Evolutionary conservation across 805 yeast species (phyloP).

Genomic region (Isabelozyma gotoi): DNA sequence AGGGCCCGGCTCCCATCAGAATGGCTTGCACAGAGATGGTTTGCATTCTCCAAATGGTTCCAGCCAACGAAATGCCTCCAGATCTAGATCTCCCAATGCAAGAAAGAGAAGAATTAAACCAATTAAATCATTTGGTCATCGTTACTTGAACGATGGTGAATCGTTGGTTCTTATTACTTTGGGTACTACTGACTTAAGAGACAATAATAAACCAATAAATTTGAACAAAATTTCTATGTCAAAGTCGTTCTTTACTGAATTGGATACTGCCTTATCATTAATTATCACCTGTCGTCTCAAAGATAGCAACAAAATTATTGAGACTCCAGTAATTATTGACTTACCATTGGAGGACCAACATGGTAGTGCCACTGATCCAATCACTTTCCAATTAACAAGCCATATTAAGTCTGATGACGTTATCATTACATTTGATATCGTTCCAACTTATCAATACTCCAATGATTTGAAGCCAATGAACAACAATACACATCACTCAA

Average conservation of each 20-base stretch:
- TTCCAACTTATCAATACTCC: slow-evolving; percentile 76
- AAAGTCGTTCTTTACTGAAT: slow-evolving; percentile 74
- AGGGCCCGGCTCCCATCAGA: not conserved
- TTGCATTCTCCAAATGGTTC: slow-evolving; percentile 1
- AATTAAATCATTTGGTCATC: slow-evolving; percentile 83
- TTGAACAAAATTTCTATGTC: slow-evolving; percentile 74
- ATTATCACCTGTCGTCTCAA: slow-evolving; percentile 48
- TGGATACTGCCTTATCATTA: slow-evolving; percentile 84
- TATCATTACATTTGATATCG: slow-evolving; percentile 74
- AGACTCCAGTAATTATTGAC: slow-evolving; percentile 65
- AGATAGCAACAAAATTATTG: slow-evolving; percentile 29
- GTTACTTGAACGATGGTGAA: slow-evolving; percentile 62
- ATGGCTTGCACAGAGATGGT: not conserved
- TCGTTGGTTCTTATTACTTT: slow-evolving; percentile 76
- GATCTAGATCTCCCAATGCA: slow-evolving; percentile 23
- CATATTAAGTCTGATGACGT: slow-evolving; percentile 50
- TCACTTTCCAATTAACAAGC: slow-evolving; percentile 62
- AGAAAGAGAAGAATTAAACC: slow-evolving; percentile 41
- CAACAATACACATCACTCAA: not conserved
- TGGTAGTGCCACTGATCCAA: slow-evolving; percentile 68
- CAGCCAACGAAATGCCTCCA: slow-evolving; percentile 3
- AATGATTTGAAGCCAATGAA: slow-evolving; percentile 12
- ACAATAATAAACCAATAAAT: slow-evolving; percentile 56
- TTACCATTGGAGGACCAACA: slow-evolving; percentile 80
- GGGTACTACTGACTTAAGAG: slow-evolving; percentile 82